Percentiles rank a stretch among this genome's conserved stretches.
These are phyloP conservation scores for Hymenoscyphus occultus DNA, from an alignment of 2,329 filamentous ascomycete species.

Conservation along the genomic window DNA sequence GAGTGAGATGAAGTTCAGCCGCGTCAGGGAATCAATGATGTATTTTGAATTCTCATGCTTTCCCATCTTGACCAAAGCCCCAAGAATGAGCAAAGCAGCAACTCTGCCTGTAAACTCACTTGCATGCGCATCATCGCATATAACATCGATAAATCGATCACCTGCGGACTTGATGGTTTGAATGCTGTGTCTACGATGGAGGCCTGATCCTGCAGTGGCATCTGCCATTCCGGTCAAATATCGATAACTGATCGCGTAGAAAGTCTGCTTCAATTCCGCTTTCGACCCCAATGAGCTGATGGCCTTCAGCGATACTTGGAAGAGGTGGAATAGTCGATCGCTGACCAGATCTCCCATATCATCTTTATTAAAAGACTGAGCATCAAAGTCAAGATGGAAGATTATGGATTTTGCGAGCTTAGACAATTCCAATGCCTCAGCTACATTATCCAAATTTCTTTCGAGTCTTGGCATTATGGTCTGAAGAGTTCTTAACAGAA, in stretches of 20 bases:
- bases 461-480: slow-evolving; percentile 87
- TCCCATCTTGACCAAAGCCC: slow-evolving; percentile 71
- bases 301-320: slow-evolving; percentile 79
- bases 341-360: slow-evolving; percentile 71
- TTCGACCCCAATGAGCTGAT: slow-evolving; percentile 71
- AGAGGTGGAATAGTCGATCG: slow-evolving; percentile 87
- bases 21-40: slow-evolving; percentile 75
- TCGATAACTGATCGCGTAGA: slow-evolving; percentile 88
- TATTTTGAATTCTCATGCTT: slow-evolving; percentile 68
- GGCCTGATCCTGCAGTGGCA: slow-evolving; percentile 49
- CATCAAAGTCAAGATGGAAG: slow-evolving; percentile 63
- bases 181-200: slow-evolving; percentile 49
- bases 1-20: slow-evolving; percentile 87
- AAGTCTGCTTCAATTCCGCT: slow-evolving; percentile 71
- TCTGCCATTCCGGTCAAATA: slow-evolving; percentile 70
- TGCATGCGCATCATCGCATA: slow-evolving; percentile 90
- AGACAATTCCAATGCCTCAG: slow-evolving; percentile 72
- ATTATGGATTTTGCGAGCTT: slow-evolving; percentile 71
- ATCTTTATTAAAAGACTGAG: slow-evolving; percentile 39
- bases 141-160: slow-evolving; percentile 75
- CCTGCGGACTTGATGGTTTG: slow-evolving; percentile 77
- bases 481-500: slow-evolving; percentile 83
- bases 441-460: slow-evolving; percentile 62
- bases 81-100: slow-evolving; percentile 80
- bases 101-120: slow-evolving; percentile 80